Percentiles rank a stretch among this genome's conserved stretches.
Evolutionary conservation across 352 stramenopile genomes (phyloP).

Genomic region (Aphanomyces cochlioides): DNA sequence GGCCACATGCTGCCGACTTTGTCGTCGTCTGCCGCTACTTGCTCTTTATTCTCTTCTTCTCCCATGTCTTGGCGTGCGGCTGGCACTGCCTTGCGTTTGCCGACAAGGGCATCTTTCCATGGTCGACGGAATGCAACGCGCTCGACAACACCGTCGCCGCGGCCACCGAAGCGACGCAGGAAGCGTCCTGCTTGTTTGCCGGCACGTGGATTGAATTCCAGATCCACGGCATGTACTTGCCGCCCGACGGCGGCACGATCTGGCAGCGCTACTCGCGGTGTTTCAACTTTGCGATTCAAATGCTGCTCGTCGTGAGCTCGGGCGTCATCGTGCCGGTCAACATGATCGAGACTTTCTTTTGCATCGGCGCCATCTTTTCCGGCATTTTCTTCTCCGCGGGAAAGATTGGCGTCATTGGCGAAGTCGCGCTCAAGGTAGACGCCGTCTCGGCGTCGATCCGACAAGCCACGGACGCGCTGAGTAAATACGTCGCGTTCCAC

Average conservation of each 20-base stretch:
- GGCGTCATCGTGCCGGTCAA: conserved; percentile 31
- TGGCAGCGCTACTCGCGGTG: conserved; percentile 29
- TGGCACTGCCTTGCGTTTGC: conserved; percentile 30
- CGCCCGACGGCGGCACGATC: conserved; percentile 21
- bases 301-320: conserved; percentile 28
- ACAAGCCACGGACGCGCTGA: conserved; percentile 24
- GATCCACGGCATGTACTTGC: conserved; percentile 27
- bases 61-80: conserved; percentile 20
- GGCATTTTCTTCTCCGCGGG: conserved; percentile 30
- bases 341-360: conserved; percentile 30
- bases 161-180: neutral
- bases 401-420: conserved; percentile 31
- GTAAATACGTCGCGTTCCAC: conserved; percentile 29
- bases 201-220: conserved; percentile 32
- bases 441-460: conserved; percentile 26
- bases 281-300: conserved; percentile 32
- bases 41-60: conserved; percentile 30
- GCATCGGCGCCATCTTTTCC: conserved; percentile 29
- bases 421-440: conserved; percentile 28
- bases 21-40: conserved; percentile 27
- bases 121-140: conserved; percentile 16
- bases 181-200: conserved; percentile 18
- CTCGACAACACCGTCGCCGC: conserved; percentile 5
- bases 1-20: conserved; percentile 10
- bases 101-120: conserved; percentile 28